phyloP scores from a whole-genome alignment of 257 asterid species.

The Ajuga chamaepitys region DNA sequence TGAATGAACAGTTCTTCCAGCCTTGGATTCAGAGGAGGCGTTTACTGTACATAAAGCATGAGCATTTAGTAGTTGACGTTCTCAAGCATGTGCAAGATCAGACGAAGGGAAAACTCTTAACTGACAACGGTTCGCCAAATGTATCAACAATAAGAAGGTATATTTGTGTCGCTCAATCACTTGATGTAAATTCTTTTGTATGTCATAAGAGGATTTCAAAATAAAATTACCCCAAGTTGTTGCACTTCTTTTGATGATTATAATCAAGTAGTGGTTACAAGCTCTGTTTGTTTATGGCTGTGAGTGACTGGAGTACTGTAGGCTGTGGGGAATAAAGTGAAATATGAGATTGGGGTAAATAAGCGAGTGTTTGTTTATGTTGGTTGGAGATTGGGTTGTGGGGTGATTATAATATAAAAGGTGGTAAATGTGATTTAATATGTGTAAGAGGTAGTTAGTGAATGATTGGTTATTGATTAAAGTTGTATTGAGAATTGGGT shows the following conservation, averaged over 20 bases:
- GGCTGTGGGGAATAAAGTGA: too few species aligned
- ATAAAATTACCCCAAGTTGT: not conserved
- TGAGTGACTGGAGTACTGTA: too few species aligned
- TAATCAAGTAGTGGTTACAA: not conserved
- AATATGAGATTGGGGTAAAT: too few species aligned
- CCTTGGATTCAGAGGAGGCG: conserved; percentile 58
- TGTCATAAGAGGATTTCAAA: not conserved
- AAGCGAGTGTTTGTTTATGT: too few species aligned
- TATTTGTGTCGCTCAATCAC: too few species aligned
- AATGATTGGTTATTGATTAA: too few species aligned
- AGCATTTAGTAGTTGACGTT: conserved; percentile 47
- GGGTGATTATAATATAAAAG: too few species aligned
- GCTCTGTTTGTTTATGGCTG: too few species aligned
- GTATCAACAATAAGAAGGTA: conserved; percentile 42
- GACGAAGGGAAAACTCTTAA: conserved; percentile 31
- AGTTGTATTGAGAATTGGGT: too few species aligned
- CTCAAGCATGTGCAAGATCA: conserved; percentile 43
- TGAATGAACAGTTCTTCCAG: conserved; percentile 37
- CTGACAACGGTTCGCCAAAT: conserved; percentile 45
- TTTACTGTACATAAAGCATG: conserved; percentile 48
- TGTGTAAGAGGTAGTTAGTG: too few species aligned
- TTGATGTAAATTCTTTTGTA: not conserved
- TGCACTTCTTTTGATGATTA: not conserved
- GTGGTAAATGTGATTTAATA: too few species aligned
- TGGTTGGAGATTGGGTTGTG: too few species aligned